Evolutionary conservation across 2,329 filamentous ascomycete genomes (phyloP).

Genomic region (Arthrobotrys sinensis): DNA sequence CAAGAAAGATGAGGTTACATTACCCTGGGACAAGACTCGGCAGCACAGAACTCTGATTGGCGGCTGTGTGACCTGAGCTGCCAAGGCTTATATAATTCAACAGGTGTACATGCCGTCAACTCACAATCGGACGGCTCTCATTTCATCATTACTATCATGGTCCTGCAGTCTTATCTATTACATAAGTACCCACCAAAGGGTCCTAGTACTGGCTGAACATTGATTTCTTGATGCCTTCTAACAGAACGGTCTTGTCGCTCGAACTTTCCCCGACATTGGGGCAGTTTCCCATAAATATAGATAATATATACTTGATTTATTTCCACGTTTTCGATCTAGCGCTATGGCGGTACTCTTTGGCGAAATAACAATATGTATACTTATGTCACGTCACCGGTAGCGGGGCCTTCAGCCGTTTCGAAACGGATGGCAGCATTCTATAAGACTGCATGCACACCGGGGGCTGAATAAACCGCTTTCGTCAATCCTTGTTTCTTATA

Average conservation of each 20-base stretch:
- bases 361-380: neutral
- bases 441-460: no score
- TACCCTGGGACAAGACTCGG: neutral
- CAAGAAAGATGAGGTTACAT: slow-evolving; percentile 26
- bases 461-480: neutral
- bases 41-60: slow-evolving; percentile 11
- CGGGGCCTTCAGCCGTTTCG: neutral
- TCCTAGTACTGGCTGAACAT: no score
- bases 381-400: slow-evolving; percentile 5
- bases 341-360: neutral
- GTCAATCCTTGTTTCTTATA: neutral
- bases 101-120: neutral
- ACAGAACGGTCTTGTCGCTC: no score
- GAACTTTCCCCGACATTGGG: no score
- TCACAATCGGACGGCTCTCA: slow-evolving; percentile 4
- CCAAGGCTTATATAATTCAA: slow-evolving; percentile 14
- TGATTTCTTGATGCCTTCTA: no score
- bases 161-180: neutral
- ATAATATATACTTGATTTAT: no score
- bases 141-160: neutral
- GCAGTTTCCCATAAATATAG: no score
- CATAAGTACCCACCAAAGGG: neutral
- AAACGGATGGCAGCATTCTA: neutral
- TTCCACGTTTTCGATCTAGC: neutral
- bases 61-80: neutral